Evolutionary conservation across 768 basidiomycete genomes (phyloP), one percentile per base, ranked within the genome.

Genomic region (Mrakia frigida): DNA sequence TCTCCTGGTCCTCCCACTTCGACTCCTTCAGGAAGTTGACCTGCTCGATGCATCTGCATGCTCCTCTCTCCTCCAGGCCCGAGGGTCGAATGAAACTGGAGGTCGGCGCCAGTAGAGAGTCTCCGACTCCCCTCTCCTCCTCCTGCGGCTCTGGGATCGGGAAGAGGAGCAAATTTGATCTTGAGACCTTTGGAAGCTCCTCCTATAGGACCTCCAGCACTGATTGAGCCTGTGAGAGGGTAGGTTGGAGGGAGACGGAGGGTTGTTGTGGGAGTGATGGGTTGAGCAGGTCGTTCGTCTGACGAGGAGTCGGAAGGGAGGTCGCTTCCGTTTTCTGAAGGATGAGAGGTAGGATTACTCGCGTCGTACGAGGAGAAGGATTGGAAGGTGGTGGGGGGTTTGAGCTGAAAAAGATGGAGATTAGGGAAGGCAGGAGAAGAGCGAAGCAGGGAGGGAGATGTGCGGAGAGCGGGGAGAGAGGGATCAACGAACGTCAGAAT

Each of bases 101-200:
- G 35, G 69, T 75, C 67, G 65, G 67, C 43, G 6, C 76, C 76
- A 25, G 76, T 77, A 6, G 76, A 77, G 50, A 77, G 70, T 25
- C 59, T 50, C 33, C 76, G 6, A 1, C 39, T 43, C 37, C 43
- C 46, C 23, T 31, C 63, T 35, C 76, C 21, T 28, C 60, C 59
- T 35, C 43, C 50, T n/a, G 65, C 65, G 25, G 65, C 65, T 35
- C 76, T 14, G 25, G 76, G 76, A n/a, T 72, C 72, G 0, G 76
- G 76, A 3, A 77, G 72, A 21, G 76, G 76, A 3, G 76, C 76
- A 25, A 77, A 77, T 65, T 67, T 68, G 76, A 77, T 77, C 50
- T 71, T 72, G 14, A 59, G 39, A 13, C n/a, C 56, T 52, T 39
- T 72, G 71, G 33, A 25, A 13, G 21, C 7, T 68, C 25, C 31